These are phyloP conservation scores for Sisymbrium irio DNA, from an alignment of 345 rosid species.

Conservation along the genomic window DNA sequence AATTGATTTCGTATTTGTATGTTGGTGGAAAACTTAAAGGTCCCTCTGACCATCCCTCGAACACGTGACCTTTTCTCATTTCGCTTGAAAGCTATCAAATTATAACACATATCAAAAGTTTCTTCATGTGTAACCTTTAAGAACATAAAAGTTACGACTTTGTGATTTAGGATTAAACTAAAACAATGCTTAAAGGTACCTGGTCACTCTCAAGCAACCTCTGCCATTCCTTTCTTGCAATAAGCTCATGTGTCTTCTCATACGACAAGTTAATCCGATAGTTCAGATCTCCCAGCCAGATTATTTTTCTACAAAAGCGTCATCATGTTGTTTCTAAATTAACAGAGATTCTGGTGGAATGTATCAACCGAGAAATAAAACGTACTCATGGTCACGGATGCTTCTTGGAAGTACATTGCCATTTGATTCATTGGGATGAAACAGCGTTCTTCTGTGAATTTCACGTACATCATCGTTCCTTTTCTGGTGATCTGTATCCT, in stretches of 20 bases:
- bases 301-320: slow-evolving; percentile 57
- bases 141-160: background rate
- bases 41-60: slow-evolving; percentile 96
- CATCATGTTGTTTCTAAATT: background rate
- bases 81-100: slow-evolving; percentile 62
- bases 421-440: slow-evolving; percentile 41
- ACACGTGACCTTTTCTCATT: slow-evolving; percentile 61
- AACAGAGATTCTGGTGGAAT: background rate
- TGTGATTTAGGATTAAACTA: background rate
- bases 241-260: slow-evolving; percentile 59
- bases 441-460: slow-evolving; percentile 73
- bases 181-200: slow-evolving; percentile 42
- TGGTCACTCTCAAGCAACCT: slow-evolving; percentile 75
- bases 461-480: slow-evolving; percentile 83
- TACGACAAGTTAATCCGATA: slow-evolving; percentile 80
- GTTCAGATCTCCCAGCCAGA: slow-evolving; percentile 95
- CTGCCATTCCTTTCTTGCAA: slow-evolving; percentile 65
- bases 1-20: slow-evolving; percentile 75
- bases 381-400: slow-evolving; percentile 83
- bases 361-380: slow-evolving; percentile 12
- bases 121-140: background rate
- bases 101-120: background rate
- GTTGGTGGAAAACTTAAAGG: slow-evolving; percentile 74
- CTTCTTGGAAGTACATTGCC: slow-evolving; percentile 56
- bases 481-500: slow-evolving; percentile 75